These are phyloP conservation scores for Oidiodendron maius DNA, from an alignment of 495 filamentous ascomycete genomes.

Conservation along the genomic window DNA sequence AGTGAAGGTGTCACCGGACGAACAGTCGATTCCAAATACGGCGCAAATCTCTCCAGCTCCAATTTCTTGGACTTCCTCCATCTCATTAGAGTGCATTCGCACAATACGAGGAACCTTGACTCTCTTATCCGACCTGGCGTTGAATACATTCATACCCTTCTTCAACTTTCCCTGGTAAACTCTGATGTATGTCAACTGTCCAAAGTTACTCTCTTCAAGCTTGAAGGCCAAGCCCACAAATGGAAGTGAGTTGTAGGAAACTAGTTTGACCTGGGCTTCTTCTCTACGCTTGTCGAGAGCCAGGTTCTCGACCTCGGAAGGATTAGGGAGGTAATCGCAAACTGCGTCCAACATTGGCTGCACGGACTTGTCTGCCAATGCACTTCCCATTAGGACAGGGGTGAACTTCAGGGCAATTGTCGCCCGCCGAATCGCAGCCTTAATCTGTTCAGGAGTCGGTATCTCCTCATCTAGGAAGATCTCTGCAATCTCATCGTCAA, in stretches of 20 bases:
- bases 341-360: constrained; percentile 98
- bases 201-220: constrained; percentile 97
- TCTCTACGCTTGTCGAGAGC: constrained; percentile 77
- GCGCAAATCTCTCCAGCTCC: constrained; percentile 97
- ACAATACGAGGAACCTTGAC: constrained; percentile 97
- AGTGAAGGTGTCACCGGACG: constrained; percentile 97
- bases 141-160: constrained; percentile 87
- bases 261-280: constrained; percentile 76
- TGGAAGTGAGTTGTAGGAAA: constrained; percentile 86
- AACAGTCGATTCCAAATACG: constrained; percentile 97
- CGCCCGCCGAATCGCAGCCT: constrained; percentile 80
- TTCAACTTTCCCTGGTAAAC: constrained; percentile 92
- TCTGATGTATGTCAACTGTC: constrained; percentile 96
- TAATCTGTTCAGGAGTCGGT: constrained; percentile 75
- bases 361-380: constrained; percentile 88
- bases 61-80: constrained; percentile 93
- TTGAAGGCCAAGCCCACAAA: constrained; percentile 98
- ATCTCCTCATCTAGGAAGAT: constrained; percentile 83
- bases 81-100: constrained; percentile 98
- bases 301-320: constrained; percentile 80
- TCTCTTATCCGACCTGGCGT: constrained; percentile 90
- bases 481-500: constrained; percentile 97
- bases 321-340: constrained; percentile 94
- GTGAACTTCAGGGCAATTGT: constrained; percentile 89
- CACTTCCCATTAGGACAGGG: constrained; percentile 94